Base-by-base conservation (phyloP, 2,329 filamentous ascomycete species). In the Monilinia fructicola region DNA sequence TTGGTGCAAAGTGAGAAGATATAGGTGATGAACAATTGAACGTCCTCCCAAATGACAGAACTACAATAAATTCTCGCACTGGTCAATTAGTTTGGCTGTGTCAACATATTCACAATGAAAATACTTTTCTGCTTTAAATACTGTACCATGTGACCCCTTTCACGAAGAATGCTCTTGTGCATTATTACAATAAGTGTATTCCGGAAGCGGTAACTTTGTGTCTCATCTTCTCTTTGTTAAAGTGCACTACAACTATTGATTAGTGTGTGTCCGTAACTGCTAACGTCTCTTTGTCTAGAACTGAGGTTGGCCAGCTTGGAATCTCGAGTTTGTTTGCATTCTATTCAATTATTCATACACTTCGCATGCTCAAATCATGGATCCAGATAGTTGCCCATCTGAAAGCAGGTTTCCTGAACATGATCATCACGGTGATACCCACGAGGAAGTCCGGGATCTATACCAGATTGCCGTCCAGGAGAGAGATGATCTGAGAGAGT, bases 401-500 rank as follows among this genome's bases (percentile, higher is more conserved):
- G 63, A 60, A 60, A 14, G 16, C 7, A 31, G 5, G 12, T 28
- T 21, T 14, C 35, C 56, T 12, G 42, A 59, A 35, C 21, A 26
- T 14, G 11, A 4, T 21, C 12, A 52, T 50, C 28, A 35, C 6
- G 3, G 5, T 50, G 42, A 50, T 50, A 4, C 44, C n/a, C 14
- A 21, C 6, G 46, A 61, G 11, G 14, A 61, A 26, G 21, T 50
- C 4, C 28, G 7, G 12, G 10, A 9, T 23, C 40, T 60, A 5
- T 61, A 48, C 10, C 31, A 53, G n/a, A 14, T 6, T 42, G 26
- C 50, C 2, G 21, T 54, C 18, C 38, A 66, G 48, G 55, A 66
- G 38, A 50, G 64, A 23, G 64, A 66, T 21, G 26, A 46, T 18
- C 28, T 61, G 14, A 53, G 55, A 53, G 50, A 61, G 35, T 46